Percentiles rank a stretch among this genome's conserved stretches.
These are phyloP conservation scores for Colletotrichum sp. DNA, from an alignment of 2,329 filamentous ascomycete species.

Conservation along the genomic window DNA sequence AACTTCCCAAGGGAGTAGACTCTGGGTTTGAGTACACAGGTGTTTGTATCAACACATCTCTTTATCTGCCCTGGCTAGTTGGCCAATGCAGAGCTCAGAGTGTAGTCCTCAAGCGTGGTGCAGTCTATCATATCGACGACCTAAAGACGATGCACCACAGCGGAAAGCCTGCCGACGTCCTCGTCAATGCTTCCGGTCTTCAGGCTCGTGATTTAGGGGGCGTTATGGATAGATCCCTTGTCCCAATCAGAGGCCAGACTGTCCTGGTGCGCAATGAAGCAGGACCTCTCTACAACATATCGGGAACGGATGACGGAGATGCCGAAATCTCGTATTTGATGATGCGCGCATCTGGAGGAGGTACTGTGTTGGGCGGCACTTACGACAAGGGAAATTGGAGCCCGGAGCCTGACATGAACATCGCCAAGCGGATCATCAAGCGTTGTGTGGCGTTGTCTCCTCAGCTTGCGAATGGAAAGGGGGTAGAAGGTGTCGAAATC, in stretches of 20 bases:
- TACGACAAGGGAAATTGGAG: slow-evolving; percentile 85
- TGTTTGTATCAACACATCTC: slow-evolving; percentile 76
- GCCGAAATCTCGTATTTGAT: slow-evolving; percentile 83
- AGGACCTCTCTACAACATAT: slow-evolving; percentile 71
- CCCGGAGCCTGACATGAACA: slow-evolving; percentile 75
- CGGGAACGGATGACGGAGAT: slow-evolving; percentile 74
- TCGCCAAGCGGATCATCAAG: slow-evolving; percentile 85
- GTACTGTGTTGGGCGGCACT: slow-evolving; percentile 85
- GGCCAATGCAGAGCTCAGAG: slow-evolving; percentile 70
- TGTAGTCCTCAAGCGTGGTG: slow-evolving; percentile 56
- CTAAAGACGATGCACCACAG: slow-evolving; percentile 64
- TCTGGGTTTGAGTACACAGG: slow-evolving; percentile 67
- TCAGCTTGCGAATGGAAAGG: slow-evolving; percentile 66
- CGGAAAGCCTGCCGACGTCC: slow-evolving; percentile 59
- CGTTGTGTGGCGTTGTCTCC: slow-evolving; percentile 70
- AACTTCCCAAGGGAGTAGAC: slow-evolving; percentile 63
- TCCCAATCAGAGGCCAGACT: slow-evolving; percentile 74
- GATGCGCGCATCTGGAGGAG: slow-evolving; percentile 78
- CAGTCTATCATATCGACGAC: slow-evolving; percentile 64
- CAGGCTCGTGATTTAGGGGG: slow-evolving; percentile 68
- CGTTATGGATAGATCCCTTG: slow-evolving; percentile 68
- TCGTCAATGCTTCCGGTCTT: slow-evolving; percentile 76
- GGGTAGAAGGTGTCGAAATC: slow-evolving; percentile 75
- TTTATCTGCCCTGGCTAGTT: slow-evolving; percentile 74
- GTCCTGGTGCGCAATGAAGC: slow-evolving; percentile 83